Evolutionary conservation across 2,329 filamentous ascomycete species (phyloP), one percentile per base, ranked within the genome.

Genomic region (Taxawa tesnikishii): DNA sequence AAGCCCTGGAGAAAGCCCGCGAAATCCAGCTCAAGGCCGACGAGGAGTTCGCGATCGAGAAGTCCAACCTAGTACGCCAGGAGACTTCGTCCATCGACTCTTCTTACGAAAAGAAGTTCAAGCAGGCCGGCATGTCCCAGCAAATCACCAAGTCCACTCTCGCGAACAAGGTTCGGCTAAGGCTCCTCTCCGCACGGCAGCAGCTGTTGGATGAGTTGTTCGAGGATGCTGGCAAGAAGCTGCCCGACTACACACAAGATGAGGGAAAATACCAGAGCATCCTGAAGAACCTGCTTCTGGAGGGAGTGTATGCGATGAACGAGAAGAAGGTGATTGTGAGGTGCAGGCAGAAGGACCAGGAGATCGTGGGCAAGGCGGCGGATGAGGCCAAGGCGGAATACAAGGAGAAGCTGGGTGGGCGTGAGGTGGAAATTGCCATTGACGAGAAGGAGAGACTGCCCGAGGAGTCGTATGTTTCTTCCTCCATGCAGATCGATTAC

Each of bases 1-100:
- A 98, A 68, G 90, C 90, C 38, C 74, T 81, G 53, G 90, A 98
- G 59, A 98, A 98, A 65, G 85, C 85, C 50, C 82, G 82, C 56
- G 90, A 98, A 64, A 96, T 98, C 62, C 76, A 90, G 55, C 80
- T 96, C 66, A 96, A 96, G 66, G 90, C 90, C 60, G 87, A 96
- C 67, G 85, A 96, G 62, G 90, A 98, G 63, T 96, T 96, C 63
- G 83, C 84, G 56, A 96, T 94, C 57, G 90, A 98, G 59, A 98
- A 98, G 67, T 90, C 87, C 51, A 94, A 94, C 70, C 83, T 98
- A 31, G 90, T 96, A 49, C 88, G 84, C 57, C 79, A 92, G 63
- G 90, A 96, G 65, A 94, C 83, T 33, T 75, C 84, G 53, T 65
- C 84, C 60, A 96, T 98, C 68, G 90, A 98, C 65, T 68, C 70